Percentiles rank a stretch among this genome's conserved stretches.
These are phyloP conservation scores for Mallotus japonicus DNA, from an alignment of 441 rosid genomes.

Conservation along the genomic window DNA sequence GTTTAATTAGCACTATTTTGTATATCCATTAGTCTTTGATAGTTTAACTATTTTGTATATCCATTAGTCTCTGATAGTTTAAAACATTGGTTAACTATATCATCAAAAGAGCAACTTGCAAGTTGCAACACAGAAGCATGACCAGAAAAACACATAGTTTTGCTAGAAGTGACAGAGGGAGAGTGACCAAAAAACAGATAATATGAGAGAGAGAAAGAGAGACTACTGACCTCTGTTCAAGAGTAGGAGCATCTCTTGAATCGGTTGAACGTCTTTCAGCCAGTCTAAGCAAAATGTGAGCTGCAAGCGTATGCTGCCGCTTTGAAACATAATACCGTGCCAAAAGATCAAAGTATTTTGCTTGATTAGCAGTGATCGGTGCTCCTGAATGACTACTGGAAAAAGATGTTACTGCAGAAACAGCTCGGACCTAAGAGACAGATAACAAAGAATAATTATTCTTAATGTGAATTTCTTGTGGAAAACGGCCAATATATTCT, in stretches of 20 bases:
- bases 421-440: constrained; percentile 45
- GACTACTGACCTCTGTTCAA: constrained; percentile 70
- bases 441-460: constrained; percentile 16
- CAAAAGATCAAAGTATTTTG: constrained; percentile 80
- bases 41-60: not conserved
- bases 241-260: constrained; percentile 58
- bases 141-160: not conserved
- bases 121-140: not conserved
- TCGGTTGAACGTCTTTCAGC: constrained; percentile 82
- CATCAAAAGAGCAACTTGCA: not conserved
- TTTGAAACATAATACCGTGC: constrained; percentile 87
- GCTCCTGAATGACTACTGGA: constrained; percentile 57
- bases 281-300: constrained; percentile 86
- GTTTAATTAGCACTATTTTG: not conserved
- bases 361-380: constrained; percentile 53
- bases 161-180: not conserved
- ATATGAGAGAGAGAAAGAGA: constrained; percentile 19
- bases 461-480: constrained; percentile 8
- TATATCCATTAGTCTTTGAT: not conserved
- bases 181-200: not conserved
- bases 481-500: not conserved
- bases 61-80: not conserved
- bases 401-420: constrained; percentile 46
- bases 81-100: not conserved
- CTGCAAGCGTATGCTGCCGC: constrained; percentile 93